These are phyloP conservation scores for Cryptococcus sp. DNA, from an alignment of 1,284 basidiomycete species.

Conservation along the genomic window DNA sequence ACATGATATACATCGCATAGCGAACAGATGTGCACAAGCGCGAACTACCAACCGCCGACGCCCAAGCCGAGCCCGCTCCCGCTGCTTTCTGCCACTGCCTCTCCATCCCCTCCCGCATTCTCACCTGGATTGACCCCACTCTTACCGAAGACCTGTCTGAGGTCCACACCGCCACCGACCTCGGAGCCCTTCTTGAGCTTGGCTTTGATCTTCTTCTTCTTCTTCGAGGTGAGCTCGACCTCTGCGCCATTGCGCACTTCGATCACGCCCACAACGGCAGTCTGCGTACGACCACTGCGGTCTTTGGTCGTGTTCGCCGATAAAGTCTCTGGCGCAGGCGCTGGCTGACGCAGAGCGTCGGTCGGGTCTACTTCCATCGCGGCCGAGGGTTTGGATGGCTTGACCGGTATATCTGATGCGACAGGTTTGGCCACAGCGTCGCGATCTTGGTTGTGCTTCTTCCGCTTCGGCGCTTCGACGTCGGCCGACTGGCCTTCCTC, in stretches of 20 bases:
- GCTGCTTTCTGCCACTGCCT: constrained; percentile 1
- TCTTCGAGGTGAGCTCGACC: constrained; percentile 16
- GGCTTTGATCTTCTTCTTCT: constrained; percentile 21
- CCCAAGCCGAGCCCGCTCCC: constrained; percentile 26
- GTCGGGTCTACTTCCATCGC: neutral
- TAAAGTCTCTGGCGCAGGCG: neutral
- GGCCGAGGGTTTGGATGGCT: neutral
- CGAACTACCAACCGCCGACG: constrained; percentile 36
- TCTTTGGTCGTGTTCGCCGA: constrained; percentile 4
- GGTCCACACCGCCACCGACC: constrained; percentile 18
- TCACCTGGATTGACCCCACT: neutral
- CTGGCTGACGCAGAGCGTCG: constrained; percentile 1
- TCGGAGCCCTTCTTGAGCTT: constrained; percentile 17
- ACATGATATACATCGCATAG: neutral
- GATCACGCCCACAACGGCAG: constrained; percentile 34
- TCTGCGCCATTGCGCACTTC: constrained; percentile 25
- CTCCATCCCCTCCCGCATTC: neutral
- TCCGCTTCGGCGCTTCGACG: neutral
- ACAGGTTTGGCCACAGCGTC: neutral
- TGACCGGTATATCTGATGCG: neutral
- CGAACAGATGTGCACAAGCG: neutral
- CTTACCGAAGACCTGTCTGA: constrained; percentile 21
- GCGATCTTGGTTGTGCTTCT: neutral
- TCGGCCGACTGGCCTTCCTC: no score
- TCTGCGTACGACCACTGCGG: constrained; percentile 7